Conservation (phyloP, 2,329 filamentous ascomycete species). For the Colletotrichum salicis region DNA sequence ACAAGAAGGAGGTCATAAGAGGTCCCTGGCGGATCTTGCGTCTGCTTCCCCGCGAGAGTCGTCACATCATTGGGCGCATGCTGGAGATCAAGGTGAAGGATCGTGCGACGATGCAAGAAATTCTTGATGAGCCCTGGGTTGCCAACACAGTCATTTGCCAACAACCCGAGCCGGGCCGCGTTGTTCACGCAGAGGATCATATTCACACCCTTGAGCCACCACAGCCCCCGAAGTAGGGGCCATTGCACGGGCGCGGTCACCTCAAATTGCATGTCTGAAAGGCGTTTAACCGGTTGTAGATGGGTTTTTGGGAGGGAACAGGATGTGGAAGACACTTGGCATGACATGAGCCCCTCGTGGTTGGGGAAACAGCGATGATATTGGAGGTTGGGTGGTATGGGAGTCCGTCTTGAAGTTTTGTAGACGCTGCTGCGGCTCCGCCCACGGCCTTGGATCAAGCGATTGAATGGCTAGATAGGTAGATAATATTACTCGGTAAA, state of each 20-base stretch:
- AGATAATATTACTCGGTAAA: slow-evolving; percentile 22
- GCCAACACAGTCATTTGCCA: slow-evolving; percentile 83
- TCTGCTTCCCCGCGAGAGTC: slow-evolving; percentile 86
- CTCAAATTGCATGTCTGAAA: slow-evolving; percentile 24
- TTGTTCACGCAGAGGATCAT: slow-evolving; percentile 81
- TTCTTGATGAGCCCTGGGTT: slow-evolving; percentile 92
- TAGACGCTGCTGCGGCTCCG: slow-evolving; percentile 17
- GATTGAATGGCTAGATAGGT: slow-evolving; percentile 20
- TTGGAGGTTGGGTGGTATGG: slow-evolving; percentile 15
- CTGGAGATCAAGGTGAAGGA: slow-evolving; percentile 86
- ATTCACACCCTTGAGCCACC: slow-evolving; percentile 86
- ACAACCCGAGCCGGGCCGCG: slow-evolving; percentile 75
- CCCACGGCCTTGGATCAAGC: slow-evolving; percentile 10
- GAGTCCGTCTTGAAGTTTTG: not conserved
- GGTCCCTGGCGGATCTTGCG: slow-evolving; percentile 92
- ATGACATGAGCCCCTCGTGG: slow-evolving; percentile 20
- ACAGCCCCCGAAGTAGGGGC: slow-evolving; percentile 46
- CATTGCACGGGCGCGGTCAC: not conserved
- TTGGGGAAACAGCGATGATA: slow-evolving; percentile 23
- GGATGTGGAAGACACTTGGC: slow-evolving; percentile 7
- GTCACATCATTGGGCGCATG: slow-evolving; percentile 92
- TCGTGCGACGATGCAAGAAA: slow-evolving; percentile 85
- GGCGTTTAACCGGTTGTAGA: slow-evolving; percentile 28
- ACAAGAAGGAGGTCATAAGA: slow-evolving; percentile 83
- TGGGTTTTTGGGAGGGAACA: not conserved